Conservation (phyloP, 257 asterid genomes). For the Solanum phureja region DNA sequence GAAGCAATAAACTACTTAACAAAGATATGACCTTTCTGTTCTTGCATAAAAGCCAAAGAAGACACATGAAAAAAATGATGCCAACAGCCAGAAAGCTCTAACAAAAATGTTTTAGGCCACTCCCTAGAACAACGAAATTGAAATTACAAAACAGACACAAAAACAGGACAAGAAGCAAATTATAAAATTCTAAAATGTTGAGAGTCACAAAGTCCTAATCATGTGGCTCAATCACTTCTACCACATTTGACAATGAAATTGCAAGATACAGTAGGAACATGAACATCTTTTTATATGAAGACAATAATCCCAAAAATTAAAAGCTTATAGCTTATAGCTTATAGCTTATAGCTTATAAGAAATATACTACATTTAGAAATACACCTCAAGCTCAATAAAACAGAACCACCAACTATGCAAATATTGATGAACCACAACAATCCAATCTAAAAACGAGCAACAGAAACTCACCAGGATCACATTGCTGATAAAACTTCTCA, state of each 20-base stretch:
- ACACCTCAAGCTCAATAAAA: not conserved
- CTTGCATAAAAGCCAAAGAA: not conserved
- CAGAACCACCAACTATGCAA: not conserved
- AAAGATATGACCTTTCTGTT: not conserved
- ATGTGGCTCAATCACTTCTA: not conserved
- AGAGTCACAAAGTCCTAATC: not conserved
- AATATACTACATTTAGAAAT: not conserved
- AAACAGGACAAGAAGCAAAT: not conserved
- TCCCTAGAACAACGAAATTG: too few species aligned
- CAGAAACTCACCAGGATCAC: slow-evolving; percentile 75
- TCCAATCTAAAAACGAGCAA: not conserved
- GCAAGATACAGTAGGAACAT: not conserved
- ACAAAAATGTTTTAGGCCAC: not conserved
- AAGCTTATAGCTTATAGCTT: not conserved
- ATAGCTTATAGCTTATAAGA: not conserved
- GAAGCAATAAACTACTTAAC: not conserved
- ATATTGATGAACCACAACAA: not conserved
- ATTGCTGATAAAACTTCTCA: slow-evolving; percentile 76
- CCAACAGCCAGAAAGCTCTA: not conserved
- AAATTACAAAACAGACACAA: not conserved
- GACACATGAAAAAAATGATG: not conserved
- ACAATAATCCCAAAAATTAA: not conserved
- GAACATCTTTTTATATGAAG: too few species aligned
- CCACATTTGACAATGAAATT: not conserved
- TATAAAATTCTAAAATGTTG: not conserved